Percentiles rank a stretch among this genome's conserved stretches.
Evolutionary conservation across 148 eudicot genomes (phyloP).

Genomic region (Chenopodium formosanum): DNA sequence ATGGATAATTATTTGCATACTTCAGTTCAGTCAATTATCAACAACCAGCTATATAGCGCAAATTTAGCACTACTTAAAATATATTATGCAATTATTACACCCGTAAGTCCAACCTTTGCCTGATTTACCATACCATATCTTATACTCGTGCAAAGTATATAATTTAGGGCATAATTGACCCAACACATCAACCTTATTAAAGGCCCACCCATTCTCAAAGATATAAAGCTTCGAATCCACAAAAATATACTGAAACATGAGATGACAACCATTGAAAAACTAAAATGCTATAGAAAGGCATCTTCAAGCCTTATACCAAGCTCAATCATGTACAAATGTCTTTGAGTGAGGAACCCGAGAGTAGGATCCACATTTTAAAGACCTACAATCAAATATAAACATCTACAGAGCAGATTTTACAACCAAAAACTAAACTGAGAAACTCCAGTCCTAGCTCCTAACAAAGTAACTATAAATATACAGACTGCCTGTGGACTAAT

Average conservation of each 20-base stretch:
- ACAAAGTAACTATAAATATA: conserved; percentile 31
- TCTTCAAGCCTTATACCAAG: conserved; percentile 27
- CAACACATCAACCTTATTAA: background rate
- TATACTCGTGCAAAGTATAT: too few species aligned
- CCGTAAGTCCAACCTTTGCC: too few species aligned
- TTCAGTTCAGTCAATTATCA: too few species aligned
- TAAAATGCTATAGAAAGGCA: conserved; percentile 27
- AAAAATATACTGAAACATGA: background rate
- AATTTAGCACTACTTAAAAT: too few species aligned
- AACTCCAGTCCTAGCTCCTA: conserved; percentile 27
- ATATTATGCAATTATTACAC: too few species aligned
- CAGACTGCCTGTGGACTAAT: conserved; percentile 25
- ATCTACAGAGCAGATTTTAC: conserved; percentile 33
- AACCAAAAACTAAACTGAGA: conserved; percentile 23
- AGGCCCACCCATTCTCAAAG: background rate
- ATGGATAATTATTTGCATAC: too few species aligned
- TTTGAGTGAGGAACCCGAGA: conserved; percentile 8
- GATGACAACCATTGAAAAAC: conserved; percentile 15
- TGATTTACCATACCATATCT: too few species aligned
- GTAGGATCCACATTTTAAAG: conserved; percentile 21
- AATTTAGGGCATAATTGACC: too few species aligned
- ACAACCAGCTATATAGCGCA: too few species aligned
- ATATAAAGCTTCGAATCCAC: background rate
- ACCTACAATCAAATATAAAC: conserved; percentile 24
- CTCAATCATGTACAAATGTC: conserved; percentile 23